Evolutionary conservation across 768 basidiomycete genomes (phyloP).

Genomic region (Kwoniella europaea): DNA sequence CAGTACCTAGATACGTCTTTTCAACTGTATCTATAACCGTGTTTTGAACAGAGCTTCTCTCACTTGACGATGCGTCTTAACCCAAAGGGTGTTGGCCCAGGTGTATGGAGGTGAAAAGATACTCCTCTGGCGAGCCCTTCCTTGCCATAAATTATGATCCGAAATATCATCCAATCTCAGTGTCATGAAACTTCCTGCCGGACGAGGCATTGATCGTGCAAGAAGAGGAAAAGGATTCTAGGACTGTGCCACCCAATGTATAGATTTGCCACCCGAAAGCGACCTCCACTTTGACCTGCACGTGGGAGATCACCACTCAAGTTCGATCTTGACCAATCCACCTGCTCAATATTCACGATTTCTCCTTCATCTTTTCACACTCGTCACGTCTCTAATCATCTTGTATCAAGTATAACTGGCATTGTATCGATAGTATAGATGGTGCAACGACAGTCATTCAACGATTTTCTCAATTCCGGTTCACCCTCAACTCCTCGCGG

Average conservation of each 20-base stretch:
- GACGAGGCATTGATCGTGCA: no score
- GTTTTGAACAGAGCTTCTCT: no score
- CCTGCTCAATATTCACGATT: not conserved
- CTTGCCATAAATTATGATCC: no score
- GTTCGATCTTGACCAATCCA: not conserved
- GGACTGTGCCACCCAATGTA: not conserved
- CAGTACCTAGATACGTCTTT: no score
- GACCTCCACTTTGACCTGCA: not conserved
- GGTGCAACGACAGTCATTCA: constrained; percentile 33
- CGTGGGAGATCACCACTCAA: not conserved
- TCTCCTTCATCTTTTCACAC: not conserved
- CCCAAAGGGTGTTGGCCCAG: no score
- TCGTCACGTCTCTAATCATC: not conserved
- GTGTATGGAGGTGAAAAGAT: no score
- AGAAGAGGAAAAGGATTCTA: not conserved
- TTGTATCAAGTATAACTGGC: not conserved
- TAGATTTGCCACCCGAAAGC: not conserved
- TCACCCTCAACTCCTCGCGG: constrained; percentile 38
- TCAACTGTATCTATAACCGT: no score
- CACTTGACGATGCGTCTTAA: no score
- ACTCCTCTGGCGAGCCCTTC: no score
- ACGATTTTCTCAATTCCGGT: constrained; percentile 44
- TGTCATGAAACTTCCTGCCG: no score
- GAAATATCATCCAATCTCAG: no score
- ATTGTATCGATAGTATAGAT: constrained; percentile 9